Evolutionary conservation across 2,329 filamentous ascomycete genomes (phyloP).

Genomic region (Epichloe baconii): DNA sequence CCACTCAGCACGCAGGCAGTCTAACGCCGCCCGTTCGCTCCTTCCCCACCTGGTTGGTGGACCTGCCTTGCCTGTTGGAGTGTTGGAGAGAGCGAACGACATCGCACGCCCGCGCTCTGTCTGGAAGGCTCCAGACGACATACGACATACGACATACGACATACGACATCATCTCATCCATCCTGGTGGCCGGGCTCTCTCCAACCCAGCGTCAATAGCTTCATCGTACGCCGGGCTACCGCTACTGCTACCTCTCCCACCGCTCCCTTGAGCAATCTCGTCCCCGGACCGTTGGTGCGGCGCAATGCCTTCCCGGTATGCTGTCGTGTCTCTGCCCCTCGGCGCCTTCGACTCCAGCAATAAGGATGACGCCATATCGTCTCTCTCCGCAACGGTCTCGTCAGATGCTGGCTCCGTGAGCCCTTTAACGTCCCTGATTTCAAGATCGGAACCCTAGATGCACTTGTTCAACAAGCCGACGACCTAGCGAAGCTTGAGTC

Average conservation of each 20-base stretch:
- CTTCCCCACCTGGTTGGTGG: background rate
- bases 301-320: conserved; percentile 52
- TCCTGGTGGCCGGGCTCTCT: background rate
- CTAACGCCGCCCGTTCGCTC: background rate
- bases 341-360: conserved; percentile 73
- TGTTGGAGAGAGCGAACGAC: background rate
- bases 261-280: background rate
- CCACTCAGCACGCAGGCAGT: too few relatives aligned
- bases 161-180: background rate
- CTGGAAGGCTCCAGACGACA: background rate
- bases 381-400: conserved; percentile 59
- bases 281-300: background rate
- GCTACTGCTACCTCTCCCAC: background rate
- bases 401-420: conserved; percentile 63
- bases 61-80: background rate
- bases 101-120: background rate
- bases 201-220: background rate
- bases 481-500: conserved; percentile 80
- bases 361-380: conserved; percentile 66
- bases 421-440: conserved; percentile 79
- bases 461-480: conserved; percentile 89
- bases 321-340: conserved; percentile 79
- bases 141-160: background rate
- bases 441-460: conserved; percentile 95
- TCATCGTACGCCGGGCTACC: background rate